Percentiles rank a stretch among this genome's conserved stretches.
These are phyloP conservation scores for Periconia sp. DNA, from an alignment of 2,329 filamentous ascomycete genomes.

Conservation along the genomic window DNA sequence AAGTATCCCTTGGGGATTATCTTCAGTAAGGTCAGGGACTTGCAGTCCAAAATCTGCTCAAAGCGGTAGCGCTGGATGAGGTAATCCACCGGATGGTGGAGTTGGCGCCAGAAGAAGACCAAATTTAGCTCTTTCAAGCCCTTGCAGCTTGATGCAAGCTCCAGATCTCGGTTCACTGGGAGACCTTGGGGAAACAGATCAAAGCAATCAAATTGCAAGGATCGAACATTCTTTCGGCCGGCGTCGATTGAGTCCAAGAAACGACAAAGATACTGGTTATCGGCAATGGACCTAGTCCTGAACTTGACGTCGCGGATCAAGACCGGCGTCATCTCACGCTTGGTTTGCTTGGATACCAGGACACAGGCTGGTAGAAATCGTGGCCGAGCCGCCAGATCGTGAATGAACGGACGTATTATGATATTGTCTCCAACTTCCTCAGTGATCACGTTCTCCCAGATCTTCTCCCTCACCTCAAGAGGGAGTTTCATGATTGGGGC, in stretches of 20 bases:
- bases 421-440: not conserved
- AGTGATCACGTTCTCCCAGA: not conserved
- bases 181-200: not conserved
- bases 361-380: not conserved
- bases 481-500: not conserved
- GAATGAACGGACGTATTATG: not conserved
- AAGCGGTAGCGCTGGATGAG: not conserved
- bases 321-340: not conserved
- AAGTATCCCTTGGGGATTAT: not conserved
- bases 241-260: not conserved
- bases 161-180: not conserved
- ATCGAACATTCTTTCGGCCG: not conserved
- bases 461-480: not conserved
- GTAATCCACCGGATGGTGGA: not conserved
- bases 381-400: not conserved
- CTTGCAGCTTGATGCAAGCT: not conserved
- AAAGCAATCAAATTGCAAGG: not conserved
- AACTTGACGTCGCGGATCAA: not conserved
- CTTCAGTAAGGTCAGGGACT: not conserved
- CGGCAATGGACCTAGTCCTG: not conserved
- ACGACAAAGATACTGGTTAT: not conserved
- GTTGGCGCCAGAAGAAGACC: not conserved
- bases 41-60: not conserved
- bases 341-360: not conserved
- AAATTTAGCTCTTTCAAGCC: not conserved